Conservation (phyloP, 345 rosid genomes). For the Lumnitzera racemosa region DNA sequence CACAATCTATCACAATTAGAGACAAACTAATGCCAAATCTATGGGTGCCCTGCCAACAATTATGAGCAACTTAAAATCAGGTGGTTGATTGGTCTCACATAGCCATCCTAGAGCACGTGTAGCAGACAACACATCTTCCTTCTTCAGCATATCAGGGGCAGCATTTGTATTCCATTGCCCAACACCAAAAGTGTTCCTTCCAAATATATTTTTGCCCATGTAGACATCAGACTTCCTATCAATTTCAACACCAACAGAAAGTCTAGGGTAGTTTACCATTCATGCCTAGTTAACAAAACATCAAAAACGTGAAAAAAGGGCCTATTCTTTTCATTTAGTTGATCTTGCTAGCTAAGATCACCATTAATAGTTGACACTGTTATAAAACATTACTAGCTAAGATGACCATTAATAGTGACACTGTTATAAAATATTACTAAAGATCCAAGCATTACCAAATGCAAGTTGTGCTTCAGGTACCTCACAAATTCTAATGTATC, state of each 20-base stretch:
- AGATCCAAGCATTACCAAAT: constrained; percentile 54
- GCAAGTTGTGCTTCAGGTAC: constrained; percentile 66
- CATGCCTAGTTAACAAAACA: constrained; percentile 67
- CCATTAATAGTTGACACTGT: constrained; percentile 54
- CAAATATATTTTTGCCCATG: constrained; percentile 80
- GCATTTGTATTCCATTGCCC: constrained; percentile 65
- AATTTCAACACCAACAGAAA: constrained; percentile 60
- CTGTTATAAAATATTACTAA: constrained; percentile 56
- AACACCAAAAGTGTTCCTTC: constrained; percentile 71
- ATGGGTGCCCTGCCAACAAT: constrained; percentile 8
- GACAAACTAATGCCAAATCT: too few species aligned
- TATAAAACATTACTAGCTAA: constrained; percentile 6
- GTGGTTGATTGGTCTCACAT: constrained; percentile 62
- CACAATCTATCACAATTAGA: too few species aligned
- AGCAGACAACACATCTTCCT: constrained; percentile 62
- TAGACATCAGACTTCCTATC: constrained; percentile 71
- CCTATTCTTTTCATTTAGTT: constrained; percentile 53
- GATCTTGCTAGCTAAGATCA: constrained; percentile 55
- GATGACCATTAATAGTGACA: constrained; percentile 34
- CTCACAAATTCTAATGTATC: constrained; percentile 56
- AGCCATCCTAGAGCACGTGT: constrained; percentile 85
- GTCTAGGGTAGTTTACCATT: constrained; percentile 57
- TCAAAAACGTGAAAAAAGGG: constrained; percentile 79
- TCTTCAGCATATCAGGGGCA: constrained; percentile 65
- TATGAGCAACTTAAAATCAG: constrained; percentile 78